Conservation (phyloP, 1,284 basidiomycete genomes). For the Wallemia ichthyophaga region DNA sequence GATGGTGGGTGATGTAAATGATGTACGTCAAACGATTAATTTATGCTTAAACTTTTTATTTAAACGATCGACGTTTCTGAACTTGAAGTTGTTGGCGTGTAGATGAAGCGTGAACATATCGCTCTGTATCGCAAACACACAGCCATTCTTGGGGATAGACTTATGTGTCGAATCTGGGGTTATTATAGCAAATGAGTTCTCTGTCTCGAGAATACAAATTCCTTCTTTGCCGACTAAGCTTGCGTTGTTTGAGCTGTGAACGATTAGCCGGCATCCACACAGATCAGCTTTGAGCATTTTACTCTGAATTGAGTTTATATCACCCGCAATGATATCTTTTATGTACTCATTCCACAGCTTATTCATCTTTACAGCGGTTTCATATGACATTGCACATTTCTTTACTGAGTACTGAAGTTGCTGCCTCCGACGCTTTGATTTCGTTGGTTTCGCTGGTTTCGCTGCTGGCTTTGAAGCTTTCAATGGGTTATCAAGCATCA, state of each 20-base stretch:
- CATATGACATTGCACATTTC: background rate
- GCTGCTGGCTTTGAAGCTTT: background rate
- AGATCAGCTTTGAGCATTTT: background rate
- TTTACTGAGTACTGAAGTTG: background rate
- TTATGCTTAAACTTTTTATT: conserved; percentile 1
- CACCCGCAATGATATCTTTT: background rate
- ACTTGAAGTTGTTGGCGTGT: background rate
- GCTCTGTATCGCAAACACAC: background rate
- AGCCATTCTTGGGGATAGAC: background rate
- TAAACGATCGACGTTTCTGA: background rate
- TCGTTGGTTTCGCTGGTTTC: background rate
- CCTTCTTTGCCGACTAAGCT: background rate
- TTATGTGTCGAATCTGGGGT: background rate
- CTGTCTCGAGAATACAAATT: background rate
- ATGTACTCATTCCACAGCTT: background rate
- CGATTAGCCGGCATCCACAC: background rate
- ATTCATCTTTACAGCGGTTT: background rate
- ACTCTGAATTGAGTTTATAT: background rate
- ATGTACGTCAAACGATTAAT: background rate
- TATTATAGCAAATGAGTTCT: background rate
- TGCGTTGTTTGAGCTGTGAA: background rate
- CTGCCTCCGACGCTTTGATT: background rate
- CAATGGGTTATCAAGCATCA: background rate
- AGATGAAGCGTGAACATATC: background rate
- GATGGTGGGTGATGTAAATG: no score